phyloP scores from a whole-genome alignment of 2,329 filamentous ascomycete genomes.

The Fusarium penzigii region DNA sequence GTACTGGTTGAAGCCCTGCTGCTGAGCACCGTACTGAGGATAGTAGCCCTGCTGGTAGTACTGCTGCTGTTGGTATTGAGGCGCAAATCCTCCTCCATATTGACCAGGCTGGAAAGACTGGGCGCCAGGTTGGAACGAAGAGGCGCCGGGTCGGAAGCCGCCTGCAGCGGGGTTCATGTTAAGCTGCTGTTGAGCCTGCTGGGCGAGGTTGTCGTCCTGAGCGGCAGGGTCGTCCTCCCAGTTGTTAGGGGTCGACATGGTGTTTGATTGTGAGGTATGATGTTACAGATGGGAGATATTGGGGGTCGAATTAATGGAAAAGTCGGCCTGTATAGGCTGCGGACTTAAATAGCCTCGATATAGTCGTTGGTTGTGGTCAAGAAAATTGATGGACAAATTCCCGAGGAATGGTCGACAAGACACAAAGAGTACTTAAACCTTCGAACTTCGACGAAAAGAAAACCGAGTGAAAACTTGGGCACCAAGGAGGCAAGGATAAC shows the following conservation, averaged over 20 bases:
- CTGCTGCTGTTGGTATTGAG: constrained; percentile 53
- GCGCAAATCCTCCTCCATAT: constrained; percentile 61
- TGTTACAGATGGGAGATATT: constrained; percentile 9
- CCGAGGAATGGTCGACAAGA: constrained; percentile 2
- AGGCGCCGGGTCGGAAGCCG: constrained; percentile 52
- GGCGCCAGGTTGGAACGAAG: constrained; percentile 73
- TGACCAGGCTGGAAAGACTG: constrained; percentile 73
- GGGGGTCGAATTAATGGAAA: constrained; percentile 18
- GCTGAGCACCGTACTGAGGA: constrained; percentile 54
- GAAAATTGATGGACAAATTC: constrained; percentile 15
- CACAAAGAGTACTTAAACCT: constrained; percentile 6
- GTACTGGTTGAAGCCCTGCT: constrained; percentile 52
- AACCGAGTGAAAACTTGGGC: constrained; percentile 21
- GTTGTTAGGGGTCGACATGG: constrained; percentile 88
- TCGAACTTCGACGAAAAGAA: constrained; percentile 1
- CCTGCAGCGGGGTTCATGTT: constrained; percentile 63
- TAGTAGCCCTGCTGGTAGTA: constrained; percentile 59
- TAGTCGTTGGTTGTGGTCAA: constrained; percentile 14
- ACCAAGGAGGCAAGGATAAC: constrained; percentile 21
- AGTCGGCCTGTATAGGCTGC: constrained; percentile 23
- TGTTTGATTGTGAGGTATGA: constrained; percentile 26
- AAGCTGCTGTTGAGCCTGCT: constrained; percentile 74
- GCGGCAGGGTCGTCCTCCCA: constrained; percentile 88
- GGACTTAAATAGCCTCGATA: constrained; percentile 25
- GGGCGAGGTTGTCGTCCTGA: constrained; percentile 76